phyloP scores from a whole-genome alignment of 2,329 filamentous ascomycete species.

The Ceratocystis cubensis region DNA sequence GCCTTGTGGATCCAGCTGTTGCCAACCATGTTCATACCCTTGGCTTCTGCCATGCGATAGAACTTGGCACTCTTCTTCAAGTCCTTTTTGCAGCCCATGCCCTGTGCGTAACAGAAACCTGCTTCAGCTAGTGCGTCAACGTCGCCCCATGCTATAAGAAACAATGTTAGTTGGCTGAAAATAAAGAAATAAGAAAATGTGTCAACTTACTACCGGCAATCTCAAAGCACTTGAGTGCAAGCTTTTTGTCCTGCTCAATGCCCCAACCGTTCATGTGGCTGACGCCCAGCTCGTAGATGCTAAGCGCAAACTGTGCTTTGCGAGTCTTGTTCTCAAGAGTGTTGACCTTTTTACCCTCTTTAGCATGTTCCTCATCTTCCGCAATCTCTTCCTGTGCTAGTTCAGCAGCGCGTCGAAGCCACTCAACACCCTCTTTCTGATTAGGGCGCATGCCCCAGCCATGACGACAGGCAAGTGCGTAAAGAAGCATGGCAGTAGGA shows the following conservation, averaged over 20 bases:
- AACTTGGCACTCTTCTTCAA: constrained; percentile 85
- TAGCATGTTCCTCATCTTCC: constrained; percentile 58
- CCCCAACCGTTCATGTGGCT: constrained; percentile 99
- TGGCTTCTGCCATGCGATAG: constrained; percentile 79
- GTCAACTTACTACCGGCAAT: constrained; percentile 65
- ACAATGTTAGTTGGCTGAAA: constrained; percentile 22
- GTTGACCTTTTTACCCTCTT: constrained; percentile 52
- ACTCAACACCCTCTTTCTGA: constrained; percentile 76
- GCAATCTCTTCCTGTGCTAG: constrained; percentile 69
- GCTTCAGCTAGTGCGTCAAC: constrained; percentile 87
- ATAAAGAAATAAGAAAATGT: not conserved
- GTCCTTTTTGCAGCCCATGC: constrained; percentile 88
- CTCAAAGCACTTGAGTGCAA: constrained; percentile 88
- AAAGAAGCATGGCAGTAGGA: constrained; percentile 89
- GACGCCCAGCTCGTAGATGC: constrained; percentile 90
- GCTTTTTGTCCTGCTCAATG: constrained; percentile 76
- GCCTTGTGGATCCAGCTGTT: constrained; percentile 99
- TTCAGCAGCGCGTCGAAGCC: constrained; percentile 85
- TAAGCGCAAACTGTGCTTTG: constrained; percentile 85
- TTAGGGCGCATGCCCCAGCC: constrained; percentile 97
- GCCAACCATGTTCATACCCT: constrained; percentile 93
- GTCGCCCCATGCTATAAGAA: constrained; percentile 66
- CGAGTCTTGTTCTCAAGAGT: constrained; percentile 63
- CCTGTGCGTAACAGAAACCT: constrained; percentile 91
- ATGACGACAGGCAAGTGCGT: constrained; percentile 86